These are phyloP conservation scores for Periconia sp. DNA, from an alignment of 2,329 filamentous ascomycete genomes.

Conservation along the genomic window DNA sequence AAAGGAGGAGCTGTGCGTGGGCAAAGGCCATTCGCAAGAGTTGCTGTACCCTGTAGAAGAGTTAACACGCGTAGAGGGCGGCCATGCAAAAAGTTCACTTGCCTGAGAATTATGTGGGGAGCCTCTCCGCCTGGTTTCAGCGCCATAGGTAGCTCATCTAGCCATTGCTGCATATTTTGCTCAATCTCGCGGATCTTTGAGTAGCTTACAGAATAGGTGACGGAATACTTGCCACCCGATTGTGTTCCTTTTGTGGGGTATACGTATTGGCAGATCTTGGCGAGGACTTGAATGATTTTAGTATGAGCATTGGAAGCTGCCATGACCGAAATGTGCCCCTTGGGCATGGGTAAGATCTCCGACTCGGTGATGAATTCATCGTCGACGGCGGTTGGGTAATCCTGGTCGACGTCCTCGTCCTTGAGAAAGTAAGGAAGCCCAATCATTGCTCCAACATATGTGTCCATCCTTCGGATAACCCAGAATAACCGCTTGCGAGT, in stretches of 20 bases:
- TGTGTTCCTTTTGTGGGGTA: slow-evolving; percentile 65
- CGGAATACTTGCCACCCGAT: slow-evolving; percentile 44
- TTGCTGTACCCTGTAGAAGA: slow-evolving; percentile 64
- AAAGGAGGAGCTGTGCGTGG: slow-evolving; percentile 82
- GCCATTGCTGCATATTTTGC: slow-evolving; percentile 67
- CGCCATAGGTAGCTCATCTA: slow-evolving; percentile 71
- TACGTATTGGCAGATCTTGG: slow-evolving; percentile 68
- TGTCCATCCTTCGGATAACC: slow-evolving; percentile 58
- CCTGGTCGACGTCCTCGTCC: slow-evolving; percentile 58
- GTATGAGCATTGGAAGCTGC: slow-evolving; percentile 67
- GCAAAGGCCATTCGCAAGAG: slow-evolving; percentile 80
- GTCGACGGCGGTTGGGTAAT: slow-evolving; percentile 54
- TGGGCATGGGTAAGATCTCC: slow-evolving; percentile 60
- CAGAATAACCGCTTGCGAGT: slow-evolving; percentile 59
- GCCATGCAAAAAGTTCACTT: too few species aligned
- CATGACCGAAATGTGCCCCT: slow-evolving; percentile 62
- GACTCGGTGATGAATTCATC: slow-evolving; percentile 59
- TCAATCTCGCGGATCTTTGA: slow-evolving; percentile 70
- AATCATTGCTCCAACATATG: slow-evolving; percentile 59
- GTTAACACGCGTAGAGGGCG: not conserved
- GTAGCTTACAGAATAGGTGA: slow-evolving; percentile 68
- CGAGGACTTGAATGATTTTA: slow-evolving; percentile 61
- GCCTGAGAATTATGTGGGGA: slow-evolving; percentile 76
- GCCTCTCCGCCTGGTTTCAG: slow-evolving; percentile 82
- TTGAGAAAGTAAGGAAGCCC: slow-evolving; percentile 56